Conservation (phyloP, 257 asterid species). For the Fraxinus anomala region DNA sequence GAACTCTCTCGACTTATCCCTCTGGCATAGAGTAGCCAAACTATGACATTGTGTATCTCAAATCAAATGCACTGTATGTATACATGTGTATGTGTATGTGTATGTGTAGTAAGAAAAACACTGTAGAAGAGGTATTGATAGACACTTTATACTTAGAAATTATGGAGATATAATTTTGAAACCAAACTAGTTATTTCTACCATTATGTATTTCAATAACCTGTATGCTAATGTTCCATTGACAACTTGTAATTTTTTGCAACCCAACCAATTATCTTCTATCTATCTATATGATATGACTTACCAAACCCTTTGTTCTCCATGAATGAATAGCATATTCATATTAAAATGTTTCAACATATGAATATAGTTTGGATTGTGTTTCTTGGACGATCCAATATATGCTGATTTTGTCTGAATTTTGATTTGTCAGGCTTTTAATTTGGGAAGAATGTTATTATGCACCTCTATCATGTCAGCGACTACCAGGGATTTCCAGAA, state of each 20-base stretch:
- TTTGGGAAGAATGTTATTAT: constrained; percentile 76
- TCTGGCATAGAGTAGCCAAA: not conserved
- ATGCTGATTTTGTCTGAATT: constrained; percentile 10
- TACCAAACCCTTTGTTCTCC: not conserved
- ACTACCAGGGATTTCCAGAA: constrained; percentile 34
- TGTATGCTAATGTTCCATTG: not conserved
- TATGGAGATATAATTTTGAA: not conserved
- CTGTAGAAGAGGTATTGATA: not conserved
- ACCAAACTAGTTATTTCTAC: not conserved
- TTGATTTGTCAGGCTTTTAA: constrained; percentile 56
- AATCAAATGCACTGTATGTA: not conserved
- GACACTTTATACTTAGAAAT: not conserved
- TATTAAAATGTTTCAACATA: not conserved
- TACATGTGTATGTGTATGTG: not conserved
- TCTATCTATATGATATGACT: not conserved
- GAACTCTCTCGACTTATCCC: not conserved
- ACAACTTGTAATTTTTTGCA: not conserved
- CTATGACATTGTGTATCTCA: not conserved
- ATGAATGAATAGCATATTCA: not conserved
- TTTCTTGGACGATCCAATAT: not conserved
- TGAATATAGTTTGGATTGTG: not conserved
- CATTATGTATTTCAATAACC: not conserved
- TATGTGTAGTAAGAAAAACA: not conserved
- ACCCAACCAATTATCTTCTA: not conserved
- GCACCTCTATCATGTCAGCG: constrained; percentile 35